A percentile compares a stretch with the other conserved stretches of the same genome.
Evolutionary conservation across 176 grass and related monocot species (phyloP).

Genomic region (Poa annua): DNA sequence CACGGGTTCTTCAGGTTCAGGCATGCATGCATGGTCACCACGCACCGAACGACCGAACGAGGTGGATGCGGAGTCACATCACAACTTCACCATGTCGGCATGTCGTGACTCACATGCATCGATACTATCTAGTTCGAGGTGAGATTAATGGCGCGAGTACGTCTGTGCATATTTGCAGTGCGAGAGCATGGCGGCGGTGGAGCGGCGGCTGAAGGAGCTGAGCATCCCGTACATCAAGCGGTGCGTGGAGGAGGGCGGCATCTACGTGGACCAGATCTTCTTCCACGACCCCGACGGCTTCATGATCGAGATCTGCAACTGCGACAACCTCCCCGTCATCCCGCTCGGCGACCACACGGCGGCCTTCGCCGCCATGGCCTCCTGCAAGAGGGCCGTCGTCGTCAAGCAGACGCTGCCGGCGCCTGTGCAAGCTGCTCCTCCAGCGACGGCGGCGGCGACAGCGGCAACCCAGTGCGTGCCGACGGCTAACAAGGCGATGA

Average conservation of each 20-base stretch:
- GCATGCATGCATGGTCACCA: neutral
- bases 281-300: conserved; percentile 90
- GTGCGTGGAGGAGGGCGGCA: conserved; percentile 69
- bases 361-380: neutral
- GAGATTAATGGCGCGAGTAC: neutral
- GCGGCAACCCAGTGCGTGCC: conserved; percentile 25
- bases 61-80: neutral
- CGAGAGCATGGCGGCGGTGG: conserved; percentile 84
- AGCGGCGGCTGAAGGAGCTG: conserved; percentile 68
- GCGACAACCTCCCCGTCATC: conserved; percentile 76
- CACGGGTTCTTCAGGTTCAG: neutral
- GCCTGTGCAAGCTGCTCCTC: neutral
- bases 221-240: conserved; percentile 51
- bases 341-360: conserved; percentile 41
- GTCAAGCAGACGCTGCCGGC: conserved; percentile 26
- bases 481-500: conserved; percentile 32
- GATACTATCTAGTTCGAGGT: neutral
- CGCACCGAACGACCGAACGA: neutral
- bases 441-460: neutral
- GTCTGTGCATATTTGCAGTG: conserved; percentile 49
- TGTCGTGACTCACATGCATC: neutral
- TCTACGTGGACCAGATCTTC: conserved; percentile 85
- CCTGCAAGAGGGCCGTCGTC: conserved; percentile 53
- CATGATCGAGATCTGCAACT: conserved; percentile 97
- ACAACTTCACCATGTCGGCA: neutral